These are phyloP conservation scores for Punica granatum DNA, from an alignment of 345 rosid species.

Conservation along the genomic window DNA sequence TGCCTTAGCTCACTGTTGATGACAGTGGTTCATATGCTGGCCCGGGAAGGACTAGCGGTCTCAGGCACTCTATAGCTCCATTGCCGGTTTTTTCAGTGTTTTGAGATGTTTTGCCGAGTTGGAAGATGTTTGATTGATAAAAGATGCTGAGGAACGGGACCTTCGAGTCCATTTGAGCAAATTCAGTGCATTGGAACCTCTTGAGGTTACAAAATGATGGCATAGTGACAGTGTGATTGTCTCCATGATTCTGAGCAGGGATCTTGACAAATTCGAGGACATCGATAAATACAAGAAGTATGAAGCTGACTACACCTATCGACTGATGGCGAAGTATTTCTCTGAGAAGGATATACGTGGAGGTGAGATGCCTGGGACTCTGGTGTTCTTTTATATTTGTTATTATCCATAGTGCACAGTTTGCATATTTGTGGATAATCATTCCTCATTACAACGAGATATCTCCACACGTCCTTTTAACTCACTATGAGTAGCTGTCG, in stretches of 20 bases:
- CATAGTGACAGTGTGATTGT: background rate
- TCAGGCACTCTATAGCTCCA: too few relatives aligned
- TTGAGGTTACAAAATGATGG: background rate
- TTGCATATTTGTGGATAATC: background rate
- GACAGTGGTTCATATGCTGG: too few relatives aligned
- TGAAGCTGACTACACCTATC: slow-evolving; percentile 47
- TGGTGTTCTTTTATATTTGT: background rate
- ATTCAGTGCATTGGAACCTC: too few relatives aligned
- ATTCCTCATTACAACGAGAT: background rate
- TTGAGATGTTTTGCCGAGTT: background rate
- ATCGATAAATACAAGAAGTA: slow-evolving; percentile 47
- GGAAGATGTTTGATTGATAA: background rate
- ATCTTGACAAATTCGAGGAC: slow-evolving; percentile 33
- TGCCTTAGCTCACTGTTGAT: too few relatives aligned
- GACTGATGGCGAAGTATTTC: slow-evolving; percentile 58
- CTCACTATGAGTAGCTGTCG: background rate
- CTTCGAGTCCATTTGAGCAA: too few relatives aligned
- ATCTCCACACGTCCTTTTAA: background rate
- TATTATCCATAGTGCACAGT: background rate
- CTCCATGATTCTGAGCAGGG: slow-evolving; percentile 18
- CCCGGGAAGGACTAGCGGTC: too few relatives aligned
- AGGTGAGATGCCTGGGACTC: slow-evolving; percentile 37
- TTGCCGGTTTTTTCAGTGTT: background rate
- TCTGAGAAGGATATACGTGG: slow-evolving; percentile 47
- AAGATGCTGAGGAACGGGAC: too few relatives aligned